phyloP scores from a whole-genome alignment of 2,329 filamentous ascomycete species.

The Byssoonygena ceratinophila region DNA sequence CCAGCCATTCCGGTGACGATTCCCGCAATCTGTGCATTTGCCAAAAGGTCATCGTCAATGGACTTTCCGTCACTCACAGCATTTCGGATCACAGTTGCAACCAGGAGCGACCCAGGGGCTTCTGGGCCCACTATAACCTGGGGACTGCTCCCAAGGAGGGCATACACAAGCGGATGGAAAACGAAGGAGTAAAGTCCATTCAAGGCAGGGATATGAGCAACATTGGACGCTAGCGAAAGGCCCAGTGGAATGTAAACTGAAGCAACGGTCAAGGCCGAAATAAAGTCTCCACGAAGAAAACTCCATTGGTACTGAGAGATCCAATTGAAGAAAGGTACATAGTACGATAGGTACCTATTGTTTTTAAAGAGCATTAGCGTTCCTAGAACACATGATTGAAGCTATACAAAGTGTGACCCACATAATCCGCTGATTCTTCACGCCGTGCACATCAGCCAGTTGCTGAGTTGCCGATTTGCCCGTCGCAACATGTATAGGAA shows the following conservation, averaged over 20 bases:
- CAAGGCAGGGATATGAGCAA: conserved; percentile 84
- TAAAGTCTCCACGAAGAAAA: conserved; percentile 74
- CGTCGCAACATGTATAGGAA: conserved; percentile 46
- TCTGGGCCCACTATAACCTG: conserved; percentile 93
- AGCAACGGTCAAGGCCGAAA: conserved; percentile 89
- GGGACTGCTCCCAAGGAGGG: conserved; percentile 78
- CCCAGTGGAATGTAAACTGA: conserved; percentile 98
- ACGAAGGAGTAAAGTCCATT: conserved; percentile 92
- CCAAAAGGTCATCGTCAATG: conserved; percentile 53
- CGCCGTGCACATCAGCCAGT: conserved; percentile 60
- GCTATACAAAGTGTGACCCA: conserved; percentile 34
- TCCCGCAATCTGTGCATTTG: conserved; percentile 76
- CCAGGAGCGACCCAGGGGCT: conserved; percentile 80
- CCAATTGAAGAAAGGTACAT: conserved; percentile 86
- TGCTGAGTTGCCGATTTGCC: conserved; percentile 58
- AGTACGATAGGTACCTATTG: conserved; percentile 79
- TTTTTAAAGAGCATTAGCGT: conserved; percentile 1
- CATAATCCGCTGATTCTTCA: conserved; percentile 65
- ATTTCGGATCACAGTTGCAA: conserved; percentile 72
- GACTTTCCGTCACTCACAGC: conserved; percentile 60
- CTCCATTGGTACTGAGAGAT: conserved; percentile 72
- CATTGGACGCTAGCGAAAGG: conserved; percentile 80
- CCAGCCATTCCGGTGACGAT: conserved; percentile 81
- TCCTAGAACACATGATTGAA: too few species aligned
- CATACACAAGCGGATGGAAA: conserved; percentile 84